These are phyloP conservation scores for Penicillium bovifimosum DNA, from an alignment of 495 filamentous ascomycete species.

Conservation along the genomic window DNA sequence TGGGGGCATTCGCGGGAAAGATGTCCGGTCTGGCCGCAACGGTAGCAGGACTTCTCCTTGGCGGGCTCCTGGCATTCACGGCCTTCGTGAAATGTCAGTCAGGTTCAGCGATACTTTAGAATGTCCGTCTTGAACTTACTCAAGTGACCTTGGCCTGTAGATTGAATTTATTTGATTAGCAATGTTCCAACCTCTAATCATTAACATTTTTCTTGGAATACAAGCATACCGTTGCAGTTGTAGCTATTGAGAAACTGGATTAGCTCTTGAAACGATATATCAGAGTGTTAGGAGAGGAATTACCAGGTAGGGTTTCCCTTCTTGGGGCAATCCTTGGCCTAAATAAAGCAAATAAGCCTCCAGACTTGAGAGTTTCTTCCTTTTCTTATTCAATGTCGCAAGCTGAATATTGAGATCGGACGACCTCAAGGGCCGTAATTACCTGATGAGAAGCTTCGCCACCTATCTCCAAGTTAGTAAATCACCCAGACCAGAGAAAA, in stretches of 20 bases:
- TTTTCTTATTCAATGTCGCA: background rate
- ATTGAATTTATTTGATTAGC: conserved; percentile 10
- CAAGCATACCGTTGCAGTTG: conserved; percentile 67
- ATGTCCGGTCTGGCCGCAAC: conserved; percentile 82
- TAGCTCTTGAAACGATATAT: conserved; percentile 23
- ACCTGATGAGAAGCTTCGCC: conserved; percentile 72
- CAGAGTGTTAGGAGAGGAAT: conserved; percentile 20
- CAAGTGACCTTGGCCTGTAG: conserved; percentile 74
- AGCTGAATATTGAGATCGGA: background rate
- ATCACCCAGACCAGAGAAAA: background rate
- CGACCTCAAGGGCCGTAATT: conserved; percentile 18
- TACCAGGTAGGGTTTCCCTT: conserved; percentile 89
- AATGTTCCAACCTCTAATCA: conserved; percentile 2
- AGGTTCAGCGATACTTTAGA: background rate
- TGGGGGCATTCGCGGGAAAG: conserved; percentile 88
- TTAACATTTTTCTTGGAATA: background rate
- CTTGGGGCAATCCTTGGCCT: conserved; percentile 93
- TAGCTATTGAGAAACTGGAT: conserved; percentile 46
- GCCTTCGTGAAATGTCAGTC: conserved; percentile 46
- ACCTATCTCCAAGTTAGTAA: conserved; percentile 46
- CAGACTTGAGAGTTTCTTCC: background rate
- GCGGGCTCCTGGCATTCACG: conserved; percentile 86
- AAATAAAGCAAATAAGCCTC: conserved; percentile 14
- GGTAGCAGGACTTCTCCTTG: conserved; percentile 97
- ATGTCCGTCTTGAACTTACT: conserved; percentile 49